Evolutionary conservation across 306 rosid species (phyloP).

Genomic region (Potentilla sterilis): DNA sequence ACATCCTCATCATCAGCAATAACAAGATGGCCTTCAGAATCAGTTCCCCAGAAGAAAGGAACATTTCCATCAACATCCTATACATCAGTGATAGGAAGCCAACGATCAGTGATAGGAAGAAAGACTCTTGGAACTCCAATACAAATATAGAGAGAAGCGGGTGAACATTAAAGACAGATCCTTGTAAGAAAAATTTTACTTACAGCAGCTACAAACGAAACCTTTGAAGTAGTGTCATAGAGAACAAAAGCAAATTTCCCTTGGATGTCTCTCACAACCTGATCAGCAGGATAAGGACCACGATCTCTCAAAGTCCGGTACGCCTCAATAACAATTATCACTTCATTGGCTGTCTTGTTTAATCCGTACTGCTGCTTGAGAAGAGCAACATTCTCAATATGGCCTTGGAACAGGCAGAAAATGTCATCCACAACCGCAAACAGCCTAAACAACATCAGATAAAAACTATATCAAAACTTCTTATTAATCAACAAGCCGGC

Average conservation of each 20-base stretch:
- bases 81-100: constrained; percentile 14
- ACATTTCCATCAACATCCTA: constrained; percentile 88
- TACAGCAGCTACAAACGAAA: constrained; percentile 64
- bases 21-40: constrained; percentile 83
- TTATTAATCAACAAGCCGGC: neutral
- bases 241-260: constrained; percentile 86
- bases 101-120: constrained; percentile 1
- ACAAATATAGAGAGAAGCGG: neutral
- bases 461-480: constrained; percentile 1
- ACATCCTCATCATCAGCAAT: constrained; percentile 64
- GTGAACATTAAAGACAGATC: neutral
- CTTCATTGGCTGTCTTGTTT: constrained; percentile 86
- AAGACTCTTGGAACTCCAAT: neutral
- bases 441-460: constrained; percentile 45
- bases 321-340: constrained; percentile 79
- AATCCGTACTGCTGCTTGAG: constrained; percentile 97
- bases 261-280: constrained; percentile 93
- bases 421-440: constrained; percentile 97
- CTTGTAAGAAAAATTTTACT: constrained; percentile 33
- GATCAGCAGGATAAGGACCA: constrained; percentile 92
- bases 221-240: constrained; percentile 65
- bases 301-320: constrained; percentile 92
- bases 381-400: constrained; percentile 71
- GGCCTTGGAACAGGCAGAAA: constrained; percentile 97
- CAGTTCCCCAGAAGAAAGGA: constrained; percentile 95